These are phyloP conservation scores for Closterium sp. DNA, from an alignment of 139 green algal species.

Conservation along the genomic window DNA sequence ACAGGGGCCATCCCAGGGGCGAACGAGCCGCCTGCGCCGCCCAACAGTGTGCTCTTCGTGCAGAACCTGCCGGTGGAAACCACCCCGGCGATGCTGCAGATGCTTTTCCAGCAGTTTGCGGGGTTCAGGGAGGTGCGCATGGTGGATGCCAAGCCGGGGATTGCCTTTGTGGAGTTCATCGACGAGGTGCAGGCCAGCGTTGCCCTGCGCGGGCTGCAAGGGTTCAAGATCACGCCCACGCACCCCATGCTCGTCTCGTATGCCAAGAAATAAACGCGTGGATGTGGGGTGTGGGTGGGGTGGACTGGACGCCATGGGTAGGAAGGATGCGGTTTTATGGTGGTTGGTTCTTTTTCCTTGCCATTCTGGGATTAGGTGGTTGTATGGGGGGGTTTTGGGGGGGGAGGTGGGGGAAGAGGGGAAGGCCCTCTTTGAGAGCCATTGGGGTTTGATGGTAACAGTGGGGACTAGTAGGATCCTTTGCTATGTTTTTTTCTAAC, in stretches of 20 bases:
- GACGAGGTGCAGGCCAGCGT: constrained; percentile 73
- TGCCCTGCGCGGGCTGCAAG: constrained; percentile 81
- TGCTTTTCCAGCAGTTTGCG: constrained; percentile 93
- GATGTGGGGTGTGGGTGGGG: too few relatives aligned
- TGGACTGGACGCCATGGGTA: too few relatives aligned
- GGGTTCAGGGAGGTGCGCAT: constrained; percentile 89
- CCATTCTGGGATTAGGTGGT: too few relatives aligned
- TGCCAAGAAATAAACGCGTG: constrained; percentile 88
- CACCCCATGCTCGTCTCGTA: constrained; percentile 87
- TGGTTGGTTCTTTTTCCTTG: too few relatives aligned
- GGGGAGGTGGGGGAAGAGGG: too few relatives aligned
- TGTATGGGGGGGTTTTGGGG: too few relatives aligned
- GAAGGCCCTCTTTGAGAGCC: too few relatives aligned
- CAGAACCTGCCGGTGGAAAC: constrained; percentile 84
- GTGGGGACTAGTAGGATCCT: too few relatives aligned
- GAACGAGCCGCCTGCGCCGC: constrained; percentile 52
- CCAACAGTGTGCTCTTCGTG: constrained; percentile 94
- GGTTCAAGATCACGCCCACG: constrained; percentile 87
- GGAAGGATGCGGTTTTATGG: too few relatives aligned
- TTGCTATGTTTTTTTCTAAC: too few relatives aligned
- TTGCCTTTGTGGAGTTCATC: constrained; percentile 94
- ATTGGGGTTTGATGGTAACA: too few relatives aligned
- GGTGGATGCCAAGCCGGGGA: constrained; percentile 87
- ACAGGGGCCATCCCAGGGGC: not conserved
- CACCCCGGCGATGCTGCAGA: constrained; percentile 80